Conservation (phyloP, 129 eudicot genomes). For the Centrapalus pauciflorus region DNA sequence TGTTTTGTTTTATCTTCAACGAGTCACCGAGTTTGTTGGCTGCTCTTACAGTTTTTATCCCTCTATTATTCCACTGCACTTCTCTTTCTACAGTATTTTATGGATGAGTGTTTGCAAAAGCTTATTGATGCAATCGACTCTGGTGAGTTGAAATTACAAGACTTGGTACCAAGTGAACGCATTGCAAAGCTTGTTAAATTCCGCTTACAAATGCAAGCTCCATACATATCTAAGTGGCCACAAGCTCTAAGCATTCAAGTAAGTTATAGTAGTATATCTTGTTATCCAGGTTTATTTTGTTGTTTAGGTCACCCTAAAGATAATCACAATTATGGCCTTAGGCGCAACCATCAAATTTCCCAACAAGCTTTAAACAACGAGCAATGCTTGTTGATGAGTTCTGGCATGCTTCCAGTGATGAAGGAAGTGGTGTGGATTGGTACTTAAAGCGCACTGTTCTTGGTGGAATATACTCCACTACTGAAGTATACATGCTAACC, state of each 20-base stretch:
- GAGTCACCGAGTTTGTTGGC: background rate
- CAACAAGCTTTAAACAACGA: constrained; percentile 90
- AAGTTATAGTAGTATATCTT: constrained; percentile 4
- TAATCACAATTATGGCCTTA: constrained; percentile 3
- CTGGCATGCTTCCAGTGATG: constrained; percentile 90
- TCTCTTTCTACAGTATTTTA: constrained; percentile 55
- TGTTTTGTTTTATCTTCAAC: background rate
- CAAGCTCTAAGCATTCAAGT: constrained; percentile 97
- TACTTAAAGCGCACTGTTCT: constrained; percentile 83
- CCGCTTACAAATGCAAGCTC: constrained; percentile 81
- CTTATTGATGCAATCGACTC: constrained; percentile 70
- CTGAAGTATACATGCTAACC: constrained; percentile 88
- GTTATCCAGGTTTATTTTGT: background rate
- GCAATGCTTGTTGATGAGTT: constrained; percentile 95
- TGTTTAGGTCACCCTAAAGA: background rate
- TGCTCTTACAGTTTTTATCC: background rate
- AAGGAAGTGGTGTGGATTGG: constrained; percentile 68
- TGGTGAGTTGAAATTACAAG: constrained; percentile 40
- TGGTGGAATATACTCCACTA: constrained; percentile 79
- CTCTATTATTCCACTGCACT: background rate
- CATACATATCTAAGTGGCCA: constrained; percentile 86
- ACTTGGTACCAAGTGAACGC: constrained; percentile 69
- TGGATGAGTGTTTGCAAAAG: constrained; percentile 89
- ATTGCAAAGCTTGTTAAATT: constrained; percentile 66
- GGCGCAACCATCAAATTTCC: constrained; percentile 76